Percentiles rank a stretch among this genome's conserved stretches.
These are phyloP conservation scores for Epichloe scottii DNA, from an alignment of 2,329 filamentous ascomycete genomes.

Conservation along the genomic window DNA sequence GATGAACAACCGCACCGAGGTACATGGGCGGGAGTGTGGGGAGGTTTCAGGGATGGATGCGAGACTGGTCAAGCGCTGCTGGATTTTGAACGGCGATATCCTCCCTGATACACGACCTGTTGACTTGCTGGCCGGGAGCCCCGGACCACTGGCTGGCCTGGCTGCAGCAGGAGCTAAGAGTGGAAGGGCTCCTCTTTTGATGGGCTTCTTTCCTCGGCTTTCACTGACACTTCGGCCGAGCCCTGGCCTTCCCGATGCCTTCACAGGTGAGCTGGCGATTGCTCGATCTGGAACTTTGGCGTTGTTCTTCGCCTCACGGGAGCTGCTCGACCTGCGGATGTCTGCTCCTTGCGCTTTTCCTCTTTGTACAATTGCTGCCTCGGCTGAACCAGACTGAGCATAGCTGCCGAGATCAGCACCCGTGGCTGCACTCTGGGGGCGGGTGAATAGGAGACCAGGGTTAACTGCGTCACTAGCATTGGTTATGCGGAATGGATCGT, in stretches of 20 bases:
- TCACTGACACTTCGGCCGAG: slow-evolving; percentile 45
- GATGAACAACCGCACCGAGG: slow-evolving; percentile 50
- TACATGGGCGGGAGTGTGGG: slow-evolving; percentile 31
- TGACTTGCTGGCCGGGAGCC: slow-evolving; percentile 22
- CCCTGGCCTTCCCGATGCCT: slow-evolving; percentile 33
- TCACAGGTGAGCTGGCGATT: slow-evolving; percentile 38
- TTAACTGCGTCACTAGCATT: slow-evolving; percentile 39
- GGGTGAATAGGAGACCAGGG: slow-evolving; percentile 45
- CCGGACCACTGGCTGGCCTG: slow-evolving; percentile 17
- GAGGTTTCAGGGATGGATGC: slow-evolving; percentile 45
- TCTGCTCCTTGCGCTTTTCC: slow-evolving; percentile 15
- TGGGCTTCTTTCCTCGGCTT: slow-evolving; percentile 32
- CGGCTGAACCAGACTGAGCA: slow-evolving; percentile 16
- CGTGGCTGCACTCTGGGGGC: slow-evolving; percentile 35
- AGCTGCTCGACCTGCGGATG: slow-evolving; percentile 32
- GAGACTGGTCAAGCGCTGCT: slow-evolving; percentile 37
- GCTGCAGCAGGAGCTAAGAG: slow-evolving; percentile 33
- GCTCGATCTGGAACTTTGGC: slow-evolving; percentile 29
- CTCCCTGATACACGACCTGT: slow-evolving; percentile 31
- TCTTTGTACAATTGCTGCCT: slow-evolving; percentile 15
- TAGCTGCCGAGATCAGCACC: slow-evolving; percentile 23
- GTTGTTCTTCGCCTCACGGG: slow-evolving; percentile 27
- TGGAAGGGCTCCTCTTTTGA: slow-evolving; percentile 29
- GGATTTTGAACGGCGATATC: slow-evolving; percentile 38
- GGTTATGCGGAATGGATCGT: slow-evolving; percentile 39